Percentiles rank a stretch among this genome's conserved stretches.
These are phyloP conservation scores for Tylopilus sp. DNA, from an alignment of 1,284 basidiomycete species.

Conservation along the genomic window DNA sequence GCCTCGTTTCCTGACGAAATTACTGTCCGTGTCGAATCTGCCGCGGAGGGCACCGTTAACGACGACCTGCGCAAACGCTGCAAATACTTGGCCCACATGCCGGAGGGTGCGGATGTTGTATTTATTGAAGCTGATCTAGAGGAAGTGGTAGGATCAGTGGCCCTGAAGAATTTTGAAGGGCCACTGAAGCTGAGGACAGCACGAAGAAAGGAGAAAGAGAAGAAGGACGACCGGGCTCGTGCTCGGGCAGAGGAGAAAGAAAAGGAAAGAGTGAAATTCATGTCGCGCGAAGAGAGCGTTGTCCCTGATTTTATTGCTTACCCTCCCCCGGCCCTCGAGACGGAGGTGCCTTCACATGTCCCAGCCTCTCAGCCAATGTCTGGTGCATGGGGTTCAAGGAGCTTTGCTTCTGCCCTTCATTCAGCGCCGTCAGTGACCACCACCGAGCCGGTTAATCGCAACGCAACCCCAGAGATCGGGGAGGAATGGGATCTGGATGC, in stretches of 20 bases:
- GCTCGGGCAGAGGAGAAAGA: slow-evolving; percentile 78
- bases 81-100: slow-evolving; percentile 93
- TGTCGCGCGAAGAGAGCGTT: slow-evolving; percentile 26
- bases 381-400: slow-evolving; percentile 75
- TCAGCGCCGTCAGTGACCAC: slow-evolving; percentile 34
- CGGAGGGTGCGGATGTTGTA: slow-evolving; percentile 89
- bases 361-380: slow-evolving; percentile 32
- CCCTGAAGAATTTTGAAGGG: slow-evolving; percentile 77
- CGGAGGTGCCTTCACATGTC: slow-evolving; percentile 26
- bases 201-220: slow-evolving; percentile 75
- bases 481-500: slow-evolving; percentile 79
- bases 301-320: slow-evolving; percentile 8
- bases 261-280: slow-evolving; percentile 52
- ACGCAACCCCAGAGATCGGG: slow-evolving; percentile 38
- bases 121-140: slow-evolving; percentile 90
- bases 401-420: slow-evolving; percentile 74
- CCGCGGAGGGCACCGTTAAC: slow-evolving; percentile 78
- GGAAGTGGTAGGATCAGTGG: slow-evolving; percentile 69
- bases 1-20: slow-evolving; percentile 83
- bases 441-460: slow-evolving; percentile 17
- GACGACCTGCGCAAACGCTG: slow-evolving; percentile 91
- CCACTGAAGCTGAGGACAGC: slow-evolving; percentile 72
- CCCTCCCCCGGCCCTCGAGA: slow-evolving; percentile 30
- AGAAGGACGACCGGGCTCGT: slow-evolving; percentile 82
- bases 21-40: slow-evolving; percentile 74